These are phyloP conservation scores for Metarhizium rileyi DNA, from an alignment of 2,329 filamentous ascomycete species.

Conservation along the genomic window DNA sequence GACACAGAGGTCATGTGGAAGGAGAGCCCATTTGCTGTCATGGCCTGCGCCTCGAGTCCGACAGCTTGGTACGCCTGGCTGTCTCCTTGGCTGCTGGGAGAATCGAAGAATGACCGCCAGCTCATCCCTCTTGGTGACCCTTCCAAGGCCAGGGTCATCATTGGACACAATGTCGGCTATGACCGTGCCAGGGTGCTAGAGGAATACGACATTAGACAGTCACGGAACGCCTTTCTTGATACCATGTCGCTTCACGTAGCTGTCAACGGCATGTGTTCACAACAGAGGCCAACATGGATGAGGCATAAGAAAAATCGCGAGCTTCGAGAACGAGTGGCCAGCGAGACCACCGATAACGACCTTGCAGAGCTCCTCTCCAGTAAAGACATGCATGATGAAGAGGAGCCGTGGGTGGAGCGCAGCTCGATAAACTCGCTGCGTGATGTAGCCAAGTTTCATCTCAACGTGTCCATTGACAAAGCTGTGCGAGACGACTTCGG, in stretches of 20 bases:
- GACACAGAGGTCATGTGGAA: constrained; percentile 98
- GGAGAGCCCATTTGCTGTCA: constrained; percentile 82
- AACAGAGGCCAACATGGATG: constrained; percentile 94
- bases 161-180: constrained; percentile 94
- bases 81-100: constrained; percentile 85
- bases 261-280: constrained; percentile 97
- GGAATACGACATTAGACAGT: constrained; percentile 78
- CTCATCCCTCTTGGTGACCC: constrained; percentile 81
- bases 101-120: constrained; percentile 68
- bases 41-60: constrained; percentile 87
- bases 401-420: constrained; percentile 89
- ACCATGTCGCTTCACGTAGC: constrained; percentile 98
- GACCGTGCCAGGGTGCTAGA: constrained; percentile 81
- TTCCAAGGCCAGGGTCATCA: constrained; percentile 60
- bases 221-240: constrained; percentile 79
- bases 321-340: constrained; percentile 67
- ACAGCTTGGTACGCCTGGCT: constrained; percentile 96
- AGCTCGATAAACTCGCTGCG: constrained; percentile 92
- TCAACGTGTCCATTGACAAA: constrained; percentile 87
- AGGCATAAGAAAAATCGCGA: constrained; percentile 89
- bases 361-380: constrained; percentile 61
- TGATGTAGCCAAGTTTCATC: constrained; percentile 94
- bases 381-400: constrained; percentile 69
- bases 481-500: constrained; percentile 78
- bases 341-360: constrained; percentile 60